Base-by-base conservation (phyloP, 495 filamentous ascomycete species). In the Penicillium malachiteum region DNA sequence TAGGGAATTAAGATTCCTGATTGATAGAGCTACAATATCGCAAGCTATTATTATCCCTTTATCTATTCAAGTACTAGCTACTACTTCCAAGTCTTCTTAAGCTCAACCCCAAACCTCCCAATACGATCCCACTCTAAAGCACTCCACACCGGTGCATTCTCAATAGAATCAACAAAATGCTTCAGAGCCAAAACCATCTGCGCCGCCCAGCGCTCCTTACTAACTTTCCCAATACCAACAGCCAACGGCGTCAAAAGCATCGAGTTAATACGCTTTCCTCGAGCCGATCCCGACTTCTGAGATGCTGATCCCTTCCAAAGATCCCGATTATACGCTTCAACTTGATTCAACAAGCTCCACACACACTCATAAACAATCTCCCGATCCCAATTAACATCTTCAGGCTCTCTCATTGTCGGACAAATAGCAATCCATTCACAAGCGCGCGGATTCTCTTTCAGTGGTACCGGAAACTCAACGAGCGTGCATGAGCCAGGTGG, bases 321-420 rank as follows among this genome's bases (percentile, higher is more conserved):
- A 31, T 21, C 49, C 30, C 69, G 65, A 62, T 82, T 81, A 56
- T 71, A 69, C 9, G 71, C 67, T 49, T 79, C 75, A 18, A 81
- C 53, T 52, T 72, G 63, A 60, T 69, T 73, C 39, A 82, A 37
- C 57, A 82, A 53, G 58, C 74, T 75, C 80, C 80, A 81, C 1
- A 77, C 59, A 65, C 80, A 78, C 60, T 81, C 72, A 54, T 78
- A 81, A 16, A 81, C 74, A n/a, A 82, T 66, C 63, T 81, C 80
- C 3, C 75, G 72, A 56, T 82, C 74, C 78, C 79, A 82, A 14
- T 14, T 40, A 17, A 68, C 74, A 49, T 65, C 39, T 3, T 59
- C 35, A 0, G 78, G 78, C 13, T 71, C 59, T 26, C 73, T 58
- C 78, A 81, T 82, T 8, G 78, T 81, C 32, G 79, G 79, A 63